Conservation (phyloP, 78 protist genomes). For the Dictyostelium citrinum region DNA sequence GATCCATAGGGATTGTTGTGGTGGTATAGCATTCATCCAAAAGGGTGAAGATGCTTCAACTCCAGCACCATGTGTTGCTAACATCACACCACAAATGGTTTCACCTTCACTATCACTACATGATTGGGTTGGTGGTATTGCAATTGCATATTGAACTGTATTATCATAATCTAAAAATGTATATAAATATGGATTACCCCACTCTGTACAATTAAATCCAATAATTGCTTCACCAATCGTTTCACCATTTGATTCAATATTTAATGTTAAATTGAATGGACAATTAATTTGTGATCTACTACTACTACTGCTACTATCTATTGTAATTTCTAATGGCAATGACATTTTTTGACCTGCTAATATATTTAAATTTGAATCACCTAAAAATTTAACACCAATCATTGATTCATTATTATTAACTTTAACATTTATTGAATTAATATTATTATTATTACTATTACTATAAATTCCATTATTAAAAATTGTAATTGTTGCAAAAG, state of each 20-base stretch:
- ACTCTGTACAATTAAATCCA: constrained; percentile 42
- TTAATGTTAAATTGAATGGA: neutral
- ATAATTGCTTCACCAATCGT: neutral
- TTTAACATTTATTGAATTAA: neutral
- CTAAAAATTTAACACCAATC: neutral
- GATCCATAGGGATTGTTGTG: constrained; percentile 4
- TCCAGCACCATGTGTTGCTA: constrained; percentile 75
- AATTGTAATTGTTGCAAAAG: constrained; percentile 14
- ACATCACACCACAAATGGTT: neutral
- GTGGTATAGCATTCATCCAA: constrained; percentile 47
- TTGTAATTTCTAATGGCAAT: neutral
- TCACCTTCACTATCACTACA: neutral
- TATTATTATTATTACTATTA: neutral
- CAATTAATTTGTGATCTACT: neutral
- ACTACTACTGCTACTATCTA: neutral
- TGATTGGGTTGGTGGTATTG: constrained; percentile 31
- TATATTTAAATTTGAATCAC: neutral
- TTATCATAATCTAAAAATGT: constrained; percentile 61
- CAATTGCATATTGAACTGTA: constrained; percentile 65
- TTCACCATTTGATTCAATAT: neutral
- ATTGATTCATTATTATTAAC: neutral
- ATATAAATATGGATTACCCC: constrained; percentile 29
- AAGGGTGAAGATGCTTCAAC: constrained; percentile 19
- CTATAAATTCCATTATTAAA: neutral
- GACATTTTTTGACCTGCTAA: constrained; percentile 44